Conservation (phyloP, 2,329 filamentous ascomycete genomes). For the Aspergillus piperis region DNA sequence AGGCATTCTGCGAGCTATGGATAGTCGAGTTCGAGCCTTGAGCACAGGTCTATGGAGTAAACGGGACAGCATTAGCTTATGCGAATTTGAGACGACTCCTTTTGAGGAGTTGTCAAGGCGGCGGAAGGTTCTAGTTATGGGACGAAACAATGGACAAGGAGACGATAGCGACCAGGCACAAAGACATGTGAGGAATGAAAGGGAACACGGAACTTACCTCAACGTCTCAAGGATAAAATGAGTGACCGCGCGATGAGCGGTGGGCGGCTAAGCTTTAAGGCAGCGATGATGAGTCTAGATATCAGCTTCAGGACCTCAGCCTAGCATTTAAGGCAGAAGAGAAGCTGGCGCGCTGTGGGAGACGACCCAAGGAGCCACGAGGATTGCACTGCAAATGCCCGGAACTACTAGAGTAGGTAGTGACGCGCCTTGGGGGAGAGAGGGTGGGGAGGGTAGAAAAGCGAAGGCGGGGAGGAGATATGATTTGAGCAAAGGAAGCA, state of each 20-base stretch:
- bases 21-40: background rate
- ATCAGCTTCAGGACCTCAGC: background rate
- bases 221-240: background rate
- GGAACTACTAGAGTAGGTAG: background rate
- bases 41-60: slow-evolving; percentile 2
- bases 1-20: slow-evolving; percentile 33
- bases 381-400: background rate
- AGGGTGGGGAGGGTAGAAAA: background rate
- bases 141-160: background rate
- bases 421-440: background rate
- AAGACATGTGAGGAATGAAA: background rate
- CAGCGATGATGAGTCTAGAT: slow-evolving; percentile 12
- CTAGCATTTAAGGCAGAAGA: slow-evolving; percentile 11
- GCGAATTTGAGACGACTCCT: background rate
- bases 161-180: background rate
- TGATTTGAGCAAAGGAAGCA: slow-evolving; percentile 1
- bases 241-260: slow-evolving; percentile 6
- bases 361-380: background rate
- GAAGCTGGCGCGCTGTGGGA: slow-evolving; percentile 9
- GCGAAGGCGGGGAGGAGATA: slow-evolving; percentile 5
- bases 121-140: no score
- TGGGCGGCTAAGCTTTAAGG: slow-evolving; percentile 10
- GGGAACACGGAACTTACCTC: slow-evolving; percentile 1
- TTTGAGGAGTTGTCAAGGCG: background rate
- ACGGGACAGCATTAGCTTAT: background rate